phyloP scores from a whole-genome alignment of 2,329 filamentous ascomycete species.

The Cercospora zeae-maydis region DNA sequence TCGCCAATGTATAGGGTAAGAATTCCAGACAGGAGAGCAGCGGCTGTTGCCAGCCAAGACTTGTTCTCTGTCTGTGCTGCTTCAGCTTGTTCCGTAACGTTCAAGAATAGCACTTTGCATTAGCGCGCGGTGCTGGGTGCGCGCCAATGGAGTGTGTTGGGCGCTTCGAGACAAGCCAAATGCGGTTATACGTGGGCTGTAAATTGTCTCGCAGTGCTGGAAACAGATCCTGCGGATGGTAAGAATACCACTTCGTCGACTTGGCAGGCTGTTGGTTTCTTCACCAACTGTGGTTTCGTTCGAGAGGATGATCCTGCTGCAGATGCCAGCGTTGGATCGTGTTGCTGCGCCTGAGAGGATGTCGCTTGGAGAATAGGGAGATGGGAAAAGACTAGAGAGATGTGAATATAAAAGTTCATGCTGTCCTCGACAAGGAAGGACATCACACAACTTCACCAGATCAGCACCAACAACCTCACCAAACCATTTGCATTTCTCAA shows the following conservation, averaged over 20 bases:
- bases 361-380: not conserved
- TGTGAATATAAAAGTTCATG: not conserved
- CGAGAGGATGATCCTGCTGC: not conserved
- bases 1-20: not conserved
- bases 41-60: not conserved
- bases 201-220: not conserved
- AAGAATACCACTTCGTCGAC: not conserved
- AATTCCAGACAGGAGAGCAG: not conserved
- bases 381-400: not conserved
- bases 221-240: not conserved
- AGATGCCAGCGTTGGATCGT: not conserved
- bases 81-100: not conserved
- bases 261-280: conserved; percentile 1
- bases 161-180: not conserved
- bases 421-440: not conserved
- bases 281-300: not conserved
- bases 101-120: not conserved
- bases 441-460: not conserved
- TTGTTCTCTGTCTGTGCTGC: not conserved
- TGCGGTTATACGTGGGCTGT: not conserved
- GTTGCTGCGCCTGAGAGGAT: not conserved
- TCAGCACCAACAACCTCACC: not conserved
- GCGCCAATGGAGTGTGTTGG: not conserved
- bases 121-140: not conserved
- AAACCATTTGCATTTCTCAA: not conserved